phyloP scores from a whole-genome alignment of 2,329 filamentous ascomycete genomes.

The Aureobasidium melanogenum region DNA sequence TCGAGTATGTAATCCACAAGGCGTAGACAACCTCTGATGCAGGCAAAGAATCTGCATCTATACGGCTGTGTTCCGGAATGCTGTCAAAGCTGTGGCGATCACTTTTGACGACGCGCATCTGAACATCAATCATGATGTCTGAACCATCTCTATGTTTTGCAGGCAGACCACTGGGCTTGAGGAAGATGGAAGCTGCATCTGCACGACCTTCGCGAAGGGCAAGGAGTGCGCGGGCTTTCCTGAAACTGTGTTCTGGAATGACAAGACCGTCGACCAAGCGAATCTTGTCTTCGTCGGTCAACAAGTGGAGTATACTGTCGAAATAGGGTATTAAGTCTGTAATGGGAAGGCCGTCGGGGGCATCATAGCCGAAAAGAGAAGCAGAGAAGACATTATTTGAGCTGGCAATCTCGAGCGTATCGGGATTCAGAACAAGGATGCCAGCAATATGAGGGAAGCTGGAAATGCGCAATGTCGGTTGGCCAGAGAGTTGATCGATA shows the following conservation, averaged over 20 bases:
- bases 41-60: constrained; percentile 35
- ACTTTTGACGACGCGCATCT: constrained; percentile 92
- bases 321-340: constrained; percentile 79
- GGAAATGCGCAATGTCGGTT: constrained; percentile 70
- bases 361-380: constrained; percentile 81
- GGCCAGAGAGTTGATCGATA: constrained; percentile 61
- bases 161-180: constrained; percentile 73
- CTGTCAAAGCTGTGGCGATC: constrained; percentile 57
- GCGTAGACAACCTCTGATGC: constrained; percentile 81
- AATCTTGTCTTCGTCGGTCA: constrained; percentile 81
- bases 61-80: constrained; percentile 49
- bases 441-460: constrained; percentile 97
- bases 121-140: constrained; percentile 87
- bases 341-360: constrained; percentile 71
- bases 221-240: constrained; percentile 75
- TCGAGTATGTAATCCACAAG: constrained; percentile 93
- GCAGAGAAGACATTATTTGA: constrained; percentile 93
- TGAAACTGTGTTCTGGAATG: constrained; percentile 90
- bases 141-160: constrained; percentile 85
- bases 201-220: constrained; percentile 74
- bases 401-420: constrained; percentile 71
- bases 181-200: constrained; percentile 66
- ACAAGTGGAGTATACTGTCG: constrained; percentile 68
- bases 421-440: constrained; percentile 83
- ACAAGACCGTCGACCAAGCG: constrained; percentile 87